These are phyloP conservation scores for Malus sylvestris DNA, from an alignment of 306 rosid genomes.

Conservation along the genomic window DNA sequence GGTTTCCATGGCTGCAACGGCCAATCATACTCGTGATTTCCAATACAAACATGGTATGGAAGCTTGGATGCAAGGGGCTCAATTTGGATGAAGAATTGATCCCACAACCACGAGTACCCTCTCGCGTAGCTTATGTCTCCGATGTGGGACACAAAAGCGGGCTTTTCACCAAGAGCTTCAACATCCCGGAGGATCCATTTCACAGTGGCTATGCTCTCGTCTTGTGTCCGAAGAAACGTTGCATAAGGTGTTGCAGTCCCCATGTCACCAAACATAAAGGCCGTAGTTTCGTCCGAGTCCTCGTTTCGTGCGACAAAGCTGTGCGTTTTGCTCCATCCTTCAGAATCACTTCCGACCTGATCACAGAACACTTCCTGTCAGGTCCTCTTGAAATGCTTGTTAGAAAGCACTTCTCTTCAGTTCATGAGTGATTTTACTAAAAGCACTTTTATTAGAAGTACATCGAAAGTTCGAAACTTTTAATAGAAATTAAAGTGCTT, in stretches of 20 bases:
- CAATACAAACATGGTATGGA: slow-evolving; percentile 89
- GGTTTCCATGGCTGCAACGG: slow-evolving; percentile 85
- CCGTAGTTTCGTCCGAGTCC: slow-evolving; percentile 69
- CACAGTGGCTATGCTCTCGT: slow-evolving; percentile 72
- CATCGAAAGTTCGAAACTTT: no score
- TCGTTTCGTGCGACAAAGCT: slow-evolving; percentile 60
- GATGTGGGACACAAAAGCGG: slow-evolving; percentile 79
- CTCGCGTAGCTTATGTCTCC: slow-evolving; percentile 95
- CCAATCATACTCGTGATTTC: slow-evolving; percentile 91
- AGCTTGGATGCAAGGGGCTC: slow-evolving; percentile 69
- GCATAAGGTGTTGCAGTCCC: slow-evolving; percentile 67
- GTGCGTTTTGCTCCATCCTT: slow-evolving; percentile 66
- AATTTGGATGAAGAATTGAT: slow-evolving; percentile 64
- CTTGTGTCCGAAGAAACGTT: slow-evolving; percentile 72
- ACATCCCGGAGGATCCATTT: slow-evolving; percentile 89
- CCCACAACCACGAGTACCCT: slow-evolving; percentile 92
- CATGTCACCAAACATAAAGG: slow-evolving; percentile 92
- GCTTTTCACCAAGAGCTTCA: slow-evolving; percentile 75
- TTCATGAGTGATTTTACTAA: no score
- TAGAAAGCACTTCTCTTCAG: no score
- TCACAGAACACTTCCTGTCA: no score
- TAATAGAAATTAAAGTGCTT: no score
- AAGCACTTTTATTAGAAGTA: no score
- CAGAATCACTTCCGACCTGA: slow-evolving; percentile 75
- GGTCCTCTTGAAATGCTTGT: no score